Base-by-base conservation (phyloP, 768 basidiomycete genomes). In the Plicaturopsis crispa region DNA sequence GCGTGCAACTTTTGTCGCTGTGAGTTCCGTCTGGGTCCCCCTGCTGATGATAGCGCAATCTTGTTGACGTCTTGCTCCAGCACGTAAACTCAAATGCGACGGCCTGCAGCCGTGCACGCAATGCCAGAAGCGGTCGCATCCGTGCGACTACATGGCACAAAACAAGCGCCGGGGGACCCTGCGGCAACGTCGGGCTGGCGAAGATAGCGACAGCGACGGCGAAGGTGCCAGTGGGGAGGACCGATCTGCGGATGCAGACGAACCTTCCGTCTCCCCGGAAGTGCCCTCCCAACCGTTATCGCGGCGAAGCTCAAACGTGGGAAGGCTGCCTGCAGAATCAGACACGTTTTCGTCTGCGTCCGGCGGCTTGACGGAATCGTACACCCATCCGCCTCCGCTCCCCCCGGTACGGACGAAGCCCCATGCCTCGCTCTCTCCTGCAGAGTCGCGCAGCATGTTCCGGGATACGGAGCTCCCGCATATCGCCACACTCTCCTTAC, bases 1-100 rank as follows among this genome's bases (percentile, higher is more conserved):
- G 87, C 87, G 26, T 90, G 87, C 66, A 88, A 90, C 59, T 90
- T 90, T 58, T 90, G 87, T 65, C 81, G 87, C 45, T 88, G 87
- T 88, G 58, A 63, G 84, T 72, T 32, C 30, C 38, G 41, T 38
- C 33, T 7, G 24, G 22, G 24, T n/a, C n/a, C n/a, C n/a, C n/a
- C n/a, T n/a, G n/a, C n/a, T n/a, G n/a, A n/a, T n/a, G n/a, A n/a
- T n/a, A n/a, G n/a, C n/a, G n/a, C n/a, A n/a, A n/a, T n/a, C n/a
- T n/a, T n/a, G n/a, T n/a, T n/a, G n/a, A n/a, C n/a, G n/a, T n/a
- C n/a, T n/a, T n/a, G n/a, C n/a, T 44, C 37, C 58, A 89, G 87
- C 86, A 35, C 78, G 87, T 43, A 90, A 90, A 63, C 70, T 90
- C 31, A 89, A 89, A 66, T 90, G 87, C 57, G 87, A 90, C 50